Base-by-base conservation (phyloP, 1,139 yeast species). In the Wickerhamiella infanticola region DNA sequence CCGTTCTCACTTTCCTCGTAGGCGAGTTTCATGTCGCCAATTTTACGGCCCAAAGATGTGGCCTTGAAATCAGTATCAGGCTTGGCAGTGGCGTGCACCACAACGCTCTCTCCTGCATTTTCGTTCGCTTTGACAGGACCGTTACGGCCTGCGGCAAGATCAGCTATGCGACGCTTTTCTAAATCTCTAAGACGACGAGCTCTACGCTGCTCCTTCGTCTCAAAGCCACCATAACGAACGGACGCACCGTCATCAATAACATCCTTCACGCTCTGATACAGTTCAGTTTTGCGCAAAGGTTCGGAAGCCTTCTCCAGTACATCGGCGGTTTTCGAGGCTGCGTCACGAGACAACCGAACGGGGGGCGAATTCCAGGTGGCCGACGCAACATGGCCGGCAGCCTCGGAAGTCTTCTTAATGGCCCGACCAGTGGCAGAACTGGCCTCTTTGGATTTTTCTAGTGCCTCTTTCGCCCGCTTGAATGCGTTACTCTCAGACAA, bases 331-430 rank as follows among this genome's bases (percentile, higher is more conserved):
- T 75, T 74, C 52, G 73, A 74, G 11, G 86, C 93, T 0, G 86
- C 85, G 39, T 77, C 72, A 60, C 98, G 75, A 18, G 95, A 90
- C 44, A 80, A 82, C 63, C 81, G 79, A 52, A 95, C 90, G 42
- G 90, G 83, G 35, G 90, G 86, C 2, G 96, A 85, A 51, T 93
- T 96, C 99, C 99, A 93, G 0, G 97, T 96, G 51, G 80, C 80
- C 41, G 75, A 72, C 3, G 96, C 98, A 41, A 79, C 94, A 47
- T 75, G 80, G 47, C 96, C 98, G 31, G 90, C 85, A 35, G 80
- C 93, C 58, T 82, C 85, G n/a, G 97, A 96, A 2, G 97, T 90
- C 65, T 83, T 83, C 56, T 77, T 75, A 48, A 86, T 76, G 41
- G 86, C 83, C 61, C 81, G 76, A 3, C 94, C 88, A 7, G 95